Evolutionary conservation across 2,329 filamentous ascomycete species (phyloP), one percentile per base, ranked within the genome.

Genomic region (Achaetomium macrosporum): DNA sequence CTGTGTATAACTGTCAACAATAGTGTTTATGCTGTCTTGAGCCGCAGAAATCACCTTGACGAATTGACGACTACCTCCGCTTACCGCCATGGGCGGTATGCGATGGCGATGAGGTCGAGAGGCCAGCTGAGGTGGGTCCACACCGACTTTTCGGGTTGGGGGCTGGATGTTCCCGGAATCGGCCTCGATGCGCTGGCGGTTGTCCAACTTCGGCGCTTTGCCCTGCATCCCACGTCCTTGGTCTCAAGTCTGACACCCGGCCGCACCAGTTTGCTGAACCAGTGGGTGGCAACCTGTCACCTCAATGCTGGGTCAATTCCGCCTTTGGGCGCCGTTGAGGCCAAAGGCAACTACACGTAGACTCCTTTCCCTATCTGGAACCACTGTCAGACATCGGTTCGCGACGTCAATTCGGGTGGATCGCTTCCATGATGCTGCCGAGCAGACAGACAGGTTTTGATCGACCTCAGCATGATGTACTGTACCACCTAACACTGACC

Each of bases 121-220:
- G n/a, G n/a, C n/a, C n/a, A n/a, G n/a, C n/a, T 11, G 53, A 47
- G 53, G 44, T 49, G 40, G 53, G 51, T 48, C 55, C 59, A 63
- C 61, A 63, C 61, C 61, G 61, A 63, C 61, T 61, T 63, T 63
- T 62, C 50, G 55, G 55, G 51, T 60, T 59, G 57, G 58, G 54
- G 46, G 41, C 57, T 48, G 51, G 53, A 41, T 42, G 19, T 42
- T 46, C 52, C 37, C 36, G 50, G 30, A 11, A 35, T 37, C 51
- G 19, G 40, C 16, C 47, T 50, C 9, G 33, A 43, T 43, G 47
- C 13, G 40, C 13, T 44, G 47, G 19, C 29, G 10, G 10, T 33
- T 30, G 43, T 41, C 43, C 50, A 43, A 47, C 47, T 51, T 52
- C 49, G 35, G 15, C 12, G 49, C 56, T 48, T n/a, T 44, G 36